Evolutionary conservation across 805 yeast species (phyloP).

Genomic region (Nematodospora valgi): DNA sequence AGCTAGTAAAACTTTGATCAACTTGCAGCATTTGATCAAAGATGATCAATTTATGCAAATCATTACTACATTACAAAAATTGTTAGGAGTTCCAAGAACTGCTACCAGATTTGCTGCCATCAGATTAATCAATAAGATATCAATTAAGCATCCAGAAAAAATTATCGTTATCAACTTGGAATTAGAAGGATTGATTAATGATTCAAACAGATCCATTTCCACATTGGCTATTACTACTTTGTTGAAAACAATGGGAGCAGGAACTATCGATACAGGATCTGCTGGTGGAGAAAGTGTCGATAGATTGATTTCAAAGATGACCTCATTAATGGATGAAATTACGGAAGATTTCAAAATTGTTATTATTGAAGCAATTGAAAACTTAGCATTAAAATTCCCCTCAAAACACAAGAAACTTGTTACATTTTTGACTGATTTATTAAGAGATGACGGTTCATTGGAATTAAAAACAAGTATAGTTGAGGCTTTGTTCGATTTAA

Average conservation of each 20-base stretch:
- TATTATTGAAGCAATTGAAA: conserved; percentile 91
- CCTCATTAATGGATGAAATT: conserved; percentile 87
- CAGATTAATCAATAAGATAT: conserved; percentile 80
- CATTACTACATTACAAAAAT: conserved; percentile 66
- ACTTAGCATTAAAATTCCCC: conserved; percentile 90
- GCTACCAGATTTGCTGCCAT: conserved; percentile 92
- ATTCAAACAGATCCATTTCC: conserved; percentile 85
- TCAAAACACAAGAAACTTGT: conserved; percentile 81
- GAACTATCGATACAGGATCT: conserved; percentile 32
- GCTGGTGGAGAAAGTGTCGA: conserved; percentile 66
- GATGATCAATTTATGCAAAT: conserved; percentile 69
- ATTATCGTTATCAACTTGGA: conserved; percentile 78
- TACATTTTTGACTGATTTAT: conserved; percentile 72
- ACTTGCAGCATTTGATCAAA: conserved; percentile 49
- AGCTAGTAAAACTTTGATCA: conserved; percentile 74
- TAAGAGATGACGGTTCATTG: conserved; percentile 89
- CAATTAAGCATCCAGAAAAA: conserved; percentile 76
- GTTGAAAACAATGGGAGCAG: conserved; percentile 88
- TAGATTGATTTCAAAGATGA: conserved; percentile 80
- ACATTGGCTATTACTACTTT: conserved; percentile 96
- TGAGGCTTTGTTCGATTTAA: conserved; percentile 89
- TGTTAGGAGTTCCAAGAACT: conserved; percentile 83
- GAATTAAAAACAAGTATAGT: conserved; percentile 82
- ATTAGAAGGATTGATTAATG: conserved; percentile 82
- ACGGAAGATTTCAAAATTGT: conserved; percentile 94